Percentiles rank a stretch among this genome's conserved stretches.
Conservation (phyloP, 1,139 yeast genomes). For the Saccharomyces pastorianus region DNA sequence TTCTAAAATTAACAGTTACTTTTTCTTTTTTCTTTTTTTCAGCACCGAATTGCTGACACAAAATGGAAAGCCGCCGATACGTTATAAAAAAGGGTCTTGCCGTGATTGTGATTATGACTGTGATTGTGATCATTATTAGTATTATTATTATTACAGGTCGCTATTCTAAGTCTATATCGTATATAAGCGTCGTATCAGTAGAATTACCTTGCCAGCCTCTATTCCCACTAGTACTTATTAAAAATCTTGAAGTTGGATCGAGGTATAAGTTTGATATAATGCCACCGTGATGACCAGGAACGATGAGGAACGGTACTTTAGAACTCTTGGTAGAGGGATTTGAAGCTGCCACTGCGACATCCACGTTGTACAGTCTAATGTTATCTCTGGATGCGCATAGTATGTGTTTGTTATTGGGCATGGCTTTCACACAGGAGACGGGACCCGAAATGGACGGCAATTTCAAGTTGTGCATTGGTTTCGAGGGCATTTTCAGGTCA, state of each 20-base stretch:
- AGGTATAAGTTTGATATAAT: conserved; percentile 61
- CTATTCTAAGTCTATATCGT: conserved; percentile 48
- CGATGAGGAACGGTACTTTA: conserved; percentile 43
- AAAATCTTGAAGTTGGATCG: conserved; percentile 79
- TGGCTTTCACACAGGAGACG: conserved; percentile 67
- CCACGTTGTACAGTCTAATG: conserved; percentile 64
- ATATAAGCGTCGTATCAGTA: conserved; percentile 73
- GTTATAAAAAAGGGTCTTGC: not conserved
- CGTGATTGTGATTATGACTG: not conserved
- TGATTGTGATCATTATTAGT: not conserved
- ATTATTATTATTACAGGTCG: not conserved
- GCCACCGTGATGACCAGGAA: conserved; percentile 62
- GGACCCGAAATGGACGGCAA: conserved; percentile 91
- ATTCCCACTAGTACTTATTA: conserved; percentile 88
- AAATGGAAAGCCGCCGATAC: not conserved
- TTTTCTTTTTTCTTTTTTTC: not conserved
- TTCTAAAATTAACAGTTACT: too few relatives aligned
- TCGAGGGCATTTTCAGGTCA: conserved; percentile 53
- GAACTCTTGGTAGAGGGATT: conserved; percentile 24
- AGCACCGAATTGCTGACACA: not conserved
- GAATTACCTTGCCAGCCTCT: conserved; percentile 88
- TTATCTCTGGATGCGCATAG: conserved; percentile 89
- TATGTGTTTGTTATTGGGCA: conserved; percentile 75
- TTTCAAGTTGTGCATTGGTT: conserved; percentile 51
- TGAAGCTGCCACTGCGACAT: conserved; percentile 32